Conservation (phyloP, 768 basidiomycete species). For the Grammothele lineata region DNA sequence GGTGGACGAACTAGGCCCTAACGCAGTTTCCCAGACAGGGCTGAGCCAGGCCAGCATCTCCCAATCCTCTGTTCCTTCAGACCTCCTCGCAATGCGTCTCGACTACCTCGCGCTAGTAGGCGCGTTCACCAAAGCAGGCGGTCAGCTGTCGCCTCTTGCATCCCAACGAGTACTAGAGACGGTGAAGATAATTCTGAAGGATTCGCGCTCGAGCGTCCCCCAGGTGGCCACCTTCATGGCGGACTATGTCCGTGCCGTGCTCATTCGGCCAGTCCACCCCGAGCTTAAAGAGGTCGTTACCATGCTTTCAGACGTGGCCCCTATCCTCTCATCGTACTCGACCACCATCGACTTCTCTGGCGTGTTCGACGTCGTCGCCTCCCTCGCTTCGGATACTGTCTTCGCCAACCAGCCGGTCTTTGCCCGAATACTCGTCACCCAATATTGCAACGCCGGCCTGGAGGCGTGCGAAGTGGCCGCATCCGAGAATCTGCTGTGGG, state of each 20-base stretch:
- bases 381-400: slow-evolving; percentile 38
- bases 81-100: slow-evolving; percentile 53
- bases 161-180: slow-evolving; percentile 50
- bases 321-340: slow-evolving; percentile 50
- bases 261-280: slow-evolving; percentile 42
- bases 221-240: slow-evolving; percentile 49
- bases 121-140: slow-evolving; percentile 48
- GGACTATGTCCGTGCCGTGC: slow-evolving; percentile 44
- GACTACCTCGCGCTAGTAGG: slow-evolving; percentile 59
- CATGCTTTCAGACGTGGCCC: slow-evolving; percentile 52
- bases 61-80: slow-evolving; percentile 47
- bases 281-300: slow-evolving; percentile 44
- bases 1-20: slow-evolving; percentile 11
- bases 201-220: slow-evolving; percentile 36
- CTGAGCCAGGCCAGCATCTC: slow-evolving; percentile 27
- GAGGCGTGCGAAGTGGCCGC: slow-evolving; percentile 33
- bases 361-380: slow-evolving; percentile 47
- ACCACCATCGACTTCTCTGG: slow-evolving; percentile 52
- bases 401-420: slow-evolving; percentile 54
- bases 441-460: slow-evolving; percentile 33
- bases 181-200: slow-evolving; percentile 52
- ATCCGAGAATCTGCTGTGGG: slow-evolving; percentile 27
- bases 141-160: slow-evolving; percentile 35
- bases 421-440: slow-evolving; percentile 30
- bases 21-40: slow-evolving; percentile 22